phyloP scores from a whole-genome alignment of 257 asterid genomes.

The Solanum corneliomulleri region DNA sequence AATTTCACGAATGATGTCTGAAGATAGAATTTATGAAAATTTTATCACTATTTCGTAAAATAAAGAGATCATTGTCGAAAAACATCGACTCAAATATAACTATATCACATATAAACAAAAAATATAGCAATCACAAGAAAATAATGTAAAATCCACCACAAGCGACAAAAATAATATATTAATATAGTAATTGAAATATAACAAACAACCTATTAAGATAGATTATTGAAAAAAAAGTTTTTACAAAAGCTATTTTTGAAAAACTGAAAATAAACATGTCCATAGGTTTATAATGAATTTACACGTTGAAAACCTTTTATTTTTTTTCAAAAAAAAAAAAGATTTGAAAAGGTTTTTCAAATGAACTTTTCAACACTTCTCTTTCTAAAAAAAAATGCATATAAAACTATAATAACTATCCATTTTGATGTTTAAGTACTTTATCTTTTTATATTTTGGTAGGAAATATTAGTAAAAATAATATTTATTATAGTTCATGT shows the following conservation, averaged over 20 bases:
- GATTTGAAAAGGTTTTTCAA: neutral
- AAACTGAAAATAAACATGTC: neutral
- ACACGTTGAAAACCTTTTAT: neutral
- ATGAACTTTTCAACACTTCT: neutral
- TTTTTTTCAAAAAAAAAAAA: neutral
- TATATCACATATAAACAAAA: too few species aligned
- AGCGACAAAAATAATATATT: too few species aligned
- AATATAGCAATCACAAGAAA: neutral
- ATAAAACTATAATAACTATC: neutral
- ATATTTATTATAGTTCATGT: neutral
- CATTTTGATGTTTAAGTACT: neutral
- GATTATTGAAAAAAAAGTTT: neutral
- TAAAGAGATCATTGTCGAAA: too few species aligned
- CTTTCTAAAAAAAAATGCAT: neutral
- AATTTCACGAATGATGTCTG: neutral
- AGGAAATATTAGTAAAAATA: too few species aligned
- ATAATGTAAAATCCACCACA: too few species aligned
- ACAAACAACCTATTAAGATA: too few species aligned
- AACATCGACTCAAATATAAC: too few species aligned
- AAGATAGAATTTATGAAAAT: too few species aligned
- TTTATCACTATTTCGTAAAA: accelerated
- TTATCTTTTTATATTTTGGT: neutral
- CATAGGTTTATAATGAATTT: neutral
- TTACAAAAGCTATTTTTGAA: neutral
- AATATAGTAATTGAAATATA: neutral